These are phyloP conservation scores for Starmera pachycereana DNA, from an alignment of 805 yeast genomes.

Conservation along the genomic window DNA sequence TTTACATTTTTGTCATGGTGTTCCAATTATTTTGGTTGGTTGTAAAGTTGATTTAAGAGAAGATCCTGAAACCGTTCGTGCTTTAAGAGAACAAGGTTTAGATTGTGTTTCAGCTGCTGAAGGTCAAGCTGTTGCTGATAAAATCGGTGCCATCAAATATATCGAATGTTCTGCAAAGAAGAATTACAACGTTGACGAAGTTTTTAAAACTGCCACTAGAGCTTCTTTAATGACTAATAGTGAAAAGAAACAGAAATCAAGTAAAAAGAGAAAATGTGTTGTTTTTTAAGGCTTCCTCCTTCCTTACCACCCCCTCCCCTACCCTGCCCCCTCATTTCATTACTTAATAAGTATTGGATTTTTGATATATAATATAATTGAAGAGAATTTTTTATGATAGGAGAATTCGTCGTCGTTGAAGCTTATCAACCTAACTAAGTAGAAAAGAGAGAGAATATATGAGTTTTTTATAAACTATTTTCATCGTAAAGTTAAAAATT, in stretches of 20 bases:
- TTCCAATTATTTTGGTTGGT: conserved; percentile 86
- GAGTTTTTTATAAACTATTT: no score
- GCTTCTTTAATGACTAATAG: conserved; percentile 60
- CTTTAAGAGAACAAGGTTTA: conserved; percentile 62
- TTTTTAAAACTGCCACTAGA: conserved; percentile 85
- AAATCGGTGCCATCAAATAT: conserved; percentile 80
- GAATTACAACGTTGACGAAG: conserved; percentile 87
- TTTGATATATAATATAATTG: no score
- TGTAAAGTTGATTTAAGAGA: conserved; percentile 85
- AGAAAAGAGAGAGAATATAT: no score
- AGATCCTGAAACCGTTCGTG: conserved; percentile 69
- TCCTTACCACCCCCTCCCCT: no score
- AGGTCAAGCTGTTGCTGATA: conserved; percentile 80
- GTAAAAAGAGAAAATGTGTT: conserved; percentile 62
- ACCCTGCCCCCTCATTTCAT: no score
- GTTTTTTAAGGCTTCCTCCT: conserved; percentile 46
- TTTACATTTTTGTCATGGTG: conserved; percentile 87
- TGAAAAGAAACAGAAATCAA: conserved; percentile 34
- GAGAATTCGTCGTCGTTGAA: no score
- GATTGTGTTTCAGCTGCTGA: conserved; percentile 75
- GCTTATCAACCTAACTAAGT: no score
- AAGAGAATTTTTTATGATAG: no score
- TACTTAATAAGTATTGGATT: no score
- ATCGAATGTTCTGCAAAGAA: conserved; percentile 90
- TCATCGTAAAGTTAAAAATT: no score